Percentiles rank a stretch among this genome's conserved stretches.
Conservation (phyloP, 2,329 filamentous ascomycete genomes). For the Coniochaeta prunicola region DNA sequence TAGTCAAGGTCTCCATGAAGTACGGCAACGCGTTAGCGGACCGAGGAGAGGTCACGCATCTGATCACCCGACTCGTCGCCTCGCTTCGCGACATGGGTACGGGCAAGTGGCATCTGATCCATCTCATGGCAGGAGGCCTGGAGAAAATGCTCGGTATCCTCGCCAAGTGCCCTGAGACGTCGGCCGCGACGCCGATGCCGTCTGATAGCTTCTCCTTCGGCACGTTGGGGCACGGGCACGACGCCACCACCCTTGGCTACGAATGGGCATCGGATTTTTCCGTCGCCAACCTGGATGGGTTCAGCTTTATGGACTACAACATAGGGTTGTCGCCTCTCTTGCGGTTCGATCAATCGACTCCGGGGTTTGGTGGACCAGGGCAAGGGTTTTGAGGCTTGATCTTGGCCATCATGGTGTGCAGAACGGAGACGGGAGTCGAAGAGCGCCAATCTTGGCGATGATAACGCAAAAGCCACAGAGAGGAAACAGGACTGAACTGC, state of each 20-base stretch:
- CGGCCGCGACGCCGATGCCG: not conserved
- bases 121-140: conserved; percentile 37
- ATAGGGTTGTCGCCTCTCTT: not conserved
- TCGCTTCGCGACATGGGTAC: conserved; percentile 32
- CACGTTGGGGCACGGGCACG: not conserved
- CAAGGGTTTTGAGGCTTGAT: not conserved
- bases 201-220: not conserved
- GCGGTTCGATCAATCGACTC: not conserved
- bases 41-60: conserved; percentile 24
- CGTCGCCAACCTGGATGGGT: not conserved
- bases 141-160: conserved; percentile 27
- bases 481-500: no score
- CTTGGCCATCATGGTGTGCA: not conserved
- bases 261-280: not conserved
- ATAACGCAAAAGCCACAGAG: not conserved
- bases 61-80: conserved; percentile 28
- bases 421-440: not conserved
- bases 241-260: not conserved
- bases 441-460: no score
- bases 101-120: conserved; percentile 36
- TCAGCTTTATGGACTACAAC: conserved; percentile 1
- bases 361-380: not conserved
- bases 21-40: conserved; percentile 30
- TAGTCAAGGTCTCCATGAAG: conserved; percentile 38
- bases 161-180: not conserved